These are phyloP conservation scores for Cubamyces sp. DNA, from an alignment of 768 basidiomycete genomes.

Conservation along the genomic window DNA sequence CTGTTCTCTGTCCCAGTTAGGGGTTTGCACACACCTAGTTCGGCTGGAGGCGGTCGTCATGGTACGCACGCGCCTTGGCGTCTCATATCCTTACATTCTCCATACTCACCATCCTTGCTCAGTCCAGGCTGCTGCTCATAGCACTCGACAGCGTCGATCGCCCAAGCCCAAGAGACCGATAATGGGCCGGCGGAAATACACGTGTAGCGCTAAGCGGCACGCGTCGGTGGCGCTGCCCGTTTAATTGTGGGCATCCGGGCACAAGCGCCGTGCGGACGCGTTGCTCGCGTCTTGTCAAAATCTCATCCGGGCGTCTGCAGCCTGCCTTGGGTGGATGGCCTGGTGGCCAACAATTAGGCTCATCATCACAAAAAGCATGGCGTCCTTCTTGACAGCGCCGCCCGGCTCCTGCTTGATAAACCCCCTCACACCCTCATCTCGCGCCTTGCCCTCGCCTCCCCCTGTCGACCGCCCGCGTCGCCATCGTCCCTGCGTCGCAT, in stretches of 20 bases:
- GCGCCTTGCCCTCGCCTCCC: not conserved
- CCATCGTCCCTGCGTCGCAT: not conserved
- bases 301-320: slow-evolving; percentile 4
- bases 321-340: too few relatives aligned
- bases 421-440: not conserved
- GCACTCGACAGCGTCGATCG: too few relatives aligned
- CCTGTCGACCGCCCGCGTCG: not conserved
- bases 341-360: slow-evolving; percentile 12
- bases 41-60: too few relatives aligned
- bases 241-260: slow-evolving; percentile 8
- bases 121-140: not conserved
- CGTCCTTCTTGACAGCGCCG: slow-evolving; percentile 13
- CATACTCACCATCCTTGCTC: too few relatives aligned
- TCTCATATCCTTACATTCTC: too few relatives aligned
- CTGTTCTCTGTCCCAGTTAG: too few relatives aligned
- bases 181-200: slow-evolving; percentile 2
- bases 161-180: too few relatives aligned
- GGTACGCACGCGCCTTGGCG: too few relatives aligned
- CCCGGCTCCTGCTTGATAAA: slow-evolving; percentile 7
- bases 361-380: slow-evolving; percentile 18
- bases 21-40: too few relatives aligned
- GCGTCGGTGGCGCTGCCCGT: slow-evolving; percentile 9
- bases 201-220: slow-evolving; percentile 14
- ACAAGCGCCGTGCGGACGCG: not conserved
- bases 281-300: slow-evolving; percentile 1